Evolutionary conservation across 495 filamentous ascomycete species (phyloP).

Genomic region (Hyphodiscus hymeniophilus): DNA sequence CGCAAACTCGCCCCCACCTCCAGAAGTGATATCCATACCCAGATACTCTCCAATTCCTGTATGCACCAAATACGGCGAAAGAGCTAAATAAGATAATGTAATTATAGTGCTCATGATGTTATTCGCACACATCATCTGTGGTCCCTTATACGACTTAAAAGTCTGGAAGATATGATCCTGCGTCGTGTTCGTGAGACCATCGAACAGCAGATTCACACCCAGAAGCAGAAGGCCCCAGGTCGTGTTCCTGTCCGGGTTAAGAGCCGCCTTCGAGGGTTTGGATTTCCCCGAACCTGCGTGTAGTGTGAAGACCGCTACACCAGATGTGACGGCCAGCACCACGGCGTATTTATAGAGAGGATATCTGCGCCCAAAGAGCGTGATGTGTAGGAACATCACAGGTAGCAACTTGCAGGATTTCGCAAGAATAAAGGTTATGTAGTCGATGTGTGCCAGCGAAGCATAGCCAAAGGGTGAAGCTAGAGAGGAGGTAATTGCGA

Average conservation of each 20-base stretch:
- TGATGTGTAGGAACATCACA: constrained; percentile 93
- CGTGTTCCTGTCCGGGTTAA: constrained; percentile 40
- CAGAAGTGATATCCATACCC: constrained; percentile 51
- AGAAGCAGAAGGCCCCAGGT: constrained; percentile 77
- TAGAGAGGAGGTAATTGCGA: constrained; percentile 79
- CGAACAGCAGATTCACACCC: constrained; percentile 87
- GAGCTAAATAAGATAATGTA: constrained; percentile 64
- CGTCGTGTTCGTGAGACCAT: constrained; percentile 91
- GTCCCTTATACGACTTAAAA: constrained; percentile 71
- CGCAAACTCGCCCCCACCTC: constrained; percentile 57
- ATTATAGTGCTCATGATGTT: constrained; percentile 74
- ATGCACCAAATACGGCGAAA: constrained; percentile 67
- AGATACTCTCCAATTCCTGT: constrained; percentile 58
- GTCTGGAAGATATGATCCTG: constrained; percentile 89
- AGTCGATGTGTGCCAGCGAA: constrained; percentile 88
- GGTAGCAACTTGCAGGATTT: constrained; percentile 97
- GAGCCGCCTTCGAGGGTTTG: constrained; percentile 27
- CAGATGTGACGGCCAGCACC: constrained; percentile 78
- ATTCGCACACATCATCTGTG: constrained; percentile 99
- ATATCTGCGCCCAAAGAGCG: constrained; percentile 81
- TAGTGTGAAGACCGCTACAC: constrained; percentile 92
- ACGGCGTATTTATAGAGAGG: constrained; percentile 96
- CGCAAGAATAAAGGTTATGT: constrained; percentile 96
- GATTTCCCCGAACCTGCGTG: constrained; percentile 62
- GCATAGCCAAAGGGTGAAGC: constrained; percentile 95